Conservation (phyloP, 2,329 filamentous ascomycete genomes). For the Phyllosticta citribraziliensis region DNA sequence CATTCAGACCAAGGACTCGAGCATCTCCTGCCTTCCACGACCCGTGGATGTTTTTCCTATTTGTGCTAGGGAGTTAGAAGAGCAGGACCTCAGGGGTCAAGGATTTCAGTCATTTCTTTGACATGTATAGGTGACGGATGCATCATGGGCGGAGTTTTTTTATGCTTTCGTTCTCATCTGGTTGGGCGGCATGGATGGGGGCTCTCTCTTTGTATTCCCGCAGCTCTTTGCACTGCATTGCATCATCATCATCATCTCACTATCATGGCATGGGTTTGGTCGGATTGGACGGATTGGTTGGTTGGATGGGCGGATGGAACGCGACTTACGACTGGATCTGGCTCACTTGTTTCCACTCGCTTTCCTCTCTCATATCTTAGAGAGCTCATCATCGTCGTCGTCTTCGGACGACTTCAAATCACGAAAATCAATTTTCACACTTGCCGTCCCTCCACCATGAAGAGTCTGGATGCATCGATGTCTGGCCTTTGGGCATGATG, state of each 20-base stretch:
- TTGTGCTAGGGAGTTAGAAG: background rate
- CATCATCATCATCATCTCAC: background rate
- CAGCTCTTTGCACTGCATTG: background rate
- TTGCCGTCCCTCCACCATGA: too few species aligned
- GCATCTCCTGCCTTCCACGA: background rate
- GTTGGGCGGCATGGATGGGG: background rate
- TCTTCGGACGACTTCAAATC: too few species aligned
- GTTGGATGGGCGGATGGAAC: too few species aligned
- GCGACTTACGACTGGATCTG: too few species aligned
- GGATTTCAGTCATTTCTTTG: background rate
- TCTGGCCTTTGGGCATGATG: too few species aligned
- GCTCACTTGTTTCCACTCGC: too few species aligned
- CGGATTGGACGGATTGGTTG: too few species aligned
- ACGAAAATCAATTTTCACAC: too few species aligned
- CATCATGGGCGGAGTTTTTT: background rate
- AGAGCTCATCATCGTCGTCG: too few species aligned
- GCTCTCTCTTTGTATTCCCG: background rate
- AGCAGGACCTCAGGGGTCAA: background rate
- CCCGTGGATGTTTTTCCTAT: background rate
- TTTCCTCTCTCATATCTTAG: too few species aligned
- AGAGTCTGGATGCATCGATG: too few species aligned
- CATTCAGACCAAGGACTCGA: background rate
- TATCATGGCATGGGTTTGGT: too few species aligned
- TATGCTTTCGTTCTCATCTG: background rate
- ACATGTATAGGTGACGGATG: background rate